Percentiles rank a stretch among this genome's conserved stretches.
phyloP scores from a whole-genome alignment of 176 grass and related monocot genomes.

The Pharus latifolius region DNA sequence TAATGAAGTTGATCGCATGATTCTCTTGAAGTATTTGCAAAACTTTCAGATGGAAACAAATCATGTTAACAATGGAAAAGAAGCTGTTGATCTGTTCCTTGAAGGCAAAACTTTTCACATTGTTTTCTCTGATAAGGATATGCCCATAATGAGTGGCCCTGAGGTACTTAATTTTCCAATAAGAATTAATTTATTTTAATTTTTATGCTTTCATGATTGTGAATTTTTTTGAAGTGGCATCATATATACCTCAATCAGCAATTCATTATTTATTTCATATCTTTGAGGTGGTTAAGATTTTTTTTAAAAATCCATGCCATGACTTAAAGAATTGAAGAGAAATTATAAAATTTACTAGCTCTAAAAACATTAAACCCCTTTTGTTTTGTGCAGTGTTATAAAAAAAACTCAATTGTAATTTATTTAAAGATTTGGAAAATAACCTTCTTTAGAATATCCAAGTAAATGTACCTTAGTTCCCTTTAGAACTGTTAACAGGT shows the following conservation, averaged over 20 bases:
- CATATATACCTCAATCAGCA: too few relatives aligned
- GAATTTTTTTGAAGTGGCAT: too few relatives aligned
- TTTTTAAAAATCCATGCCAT: neutral
- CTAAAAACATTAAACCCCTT: too few relatives aligned
- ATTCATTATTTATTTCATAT: too few relatives aligned
- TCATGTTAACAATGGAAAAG: slow-evolving; percentile 1
- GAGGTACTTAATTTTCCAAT: neutral
- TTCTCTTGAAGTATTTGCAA: neutral
- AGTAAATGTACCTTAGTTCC: too few relatives aligned
- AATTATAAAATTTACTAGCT: neutral
- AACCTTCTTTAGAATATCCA: too few relatives aligned
- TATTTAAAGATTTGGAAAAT: too few relatives aligned
- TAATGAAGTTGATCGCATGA: neutral
- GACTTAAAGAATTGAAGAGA: neutral
- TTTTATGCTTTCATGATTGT: too few relatives aligned
- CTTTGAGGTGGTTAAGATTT: neutral
- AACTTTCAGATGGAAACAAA: neutral
- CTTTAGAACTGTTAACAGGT: too few relatives aligned
- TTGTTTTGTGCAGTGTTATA: too few relatives aligned
- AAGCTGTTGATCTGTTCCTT: slow-evolving; percentile 18
- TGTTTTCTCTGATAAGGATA: slow-evolving; percentile 10
- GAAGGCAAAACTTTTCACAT: slow-evolving; percentile 23
- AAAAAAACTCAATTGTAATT: too few relatives aligned
- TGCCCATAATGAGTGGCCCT: slow-evolving; percentile 15
- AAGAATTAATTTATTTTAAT: too few relatives aligned